phyloP scores from a whole-genome alignment of 2,329 filamentous ascomycete genomes.

The Pseudogymnoascus sp. region DNA sequence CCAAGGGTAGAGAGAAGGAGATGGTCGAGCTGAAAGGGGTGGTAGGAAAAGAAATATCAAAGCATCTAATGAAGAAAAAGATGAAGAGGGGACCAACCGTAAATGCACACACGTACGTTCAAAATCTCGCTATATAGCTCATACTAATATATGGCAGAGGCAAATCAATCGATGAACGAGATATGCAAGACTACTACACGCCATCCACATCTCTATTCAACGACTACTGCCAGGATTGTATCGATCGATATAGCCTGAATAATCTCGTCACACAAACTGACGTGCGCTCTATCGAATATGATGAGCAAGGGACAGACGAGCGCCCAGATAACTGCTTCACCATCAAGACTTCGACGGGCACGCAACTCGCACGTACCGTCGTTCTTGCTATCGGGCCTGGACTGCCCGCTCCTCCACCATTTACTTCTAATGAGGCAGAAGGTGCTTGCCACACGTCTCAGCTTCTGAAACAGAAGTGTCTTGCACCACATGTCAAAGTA shows the following conservation, averaged over 20 bases:
- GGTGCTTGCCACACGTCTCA: slow-evolving; percentile 10
- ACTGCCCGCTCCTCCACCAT: slow-evolving; percentile 29
- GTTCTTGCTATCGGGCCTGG: slow-evolving; percentile 61
- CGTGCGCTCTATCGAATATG: slow-evolving; percentile 19
- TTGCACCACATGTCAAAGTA: slow-evolving; percentile 32
- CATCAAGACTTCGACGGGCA: slow-evolving; percentile 45
- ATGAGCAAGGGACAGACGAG: slow-evolving; percentile 1
- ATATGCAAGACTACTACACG: slow-evolving; percentile 61
- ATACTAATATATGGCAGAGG: slow-evolving; percentile 26
- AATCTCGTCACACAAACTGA: slow-evolving; percentile 49
- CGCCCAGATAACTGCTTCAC: slow-evolving; percentile 51
- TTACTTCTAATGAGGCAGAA: slow-evolving; percentile 16
- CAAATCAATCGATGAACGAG: slow-evolving; percentile 49
- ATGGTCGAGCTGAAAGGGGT: slow-evolving; percentile 63
- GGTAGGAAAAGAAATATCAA: slow-evolving; percentile 72
- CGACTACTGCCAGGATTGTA: slow-evolving; percentile 52
- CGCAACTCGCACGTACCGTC: slow-evolving; percentile 52
- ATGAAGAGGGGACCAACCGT: slow-evolving; percentile 29
- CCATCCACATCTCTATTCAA: slow-evolving; percentile 54
- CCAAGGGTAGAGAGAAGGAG: slow-evolving; percentile 51
- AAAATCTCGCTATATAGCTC: not conserved
- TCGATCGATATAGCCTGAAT: slow-evolving; percentile 50
- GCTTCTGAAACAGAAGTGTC: not conserved
- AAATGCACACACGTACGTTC: not conserved
- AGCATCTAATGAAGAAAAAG: slow-evolving; percentile 64